A percentile compares a stretch with the other conserved stretches of the same genome.
These are phyloP conservation scores for Stellera chamaejasme DNA, from an alignment of 345 rosid genomes.

Conservation along the genomic window DNA sequence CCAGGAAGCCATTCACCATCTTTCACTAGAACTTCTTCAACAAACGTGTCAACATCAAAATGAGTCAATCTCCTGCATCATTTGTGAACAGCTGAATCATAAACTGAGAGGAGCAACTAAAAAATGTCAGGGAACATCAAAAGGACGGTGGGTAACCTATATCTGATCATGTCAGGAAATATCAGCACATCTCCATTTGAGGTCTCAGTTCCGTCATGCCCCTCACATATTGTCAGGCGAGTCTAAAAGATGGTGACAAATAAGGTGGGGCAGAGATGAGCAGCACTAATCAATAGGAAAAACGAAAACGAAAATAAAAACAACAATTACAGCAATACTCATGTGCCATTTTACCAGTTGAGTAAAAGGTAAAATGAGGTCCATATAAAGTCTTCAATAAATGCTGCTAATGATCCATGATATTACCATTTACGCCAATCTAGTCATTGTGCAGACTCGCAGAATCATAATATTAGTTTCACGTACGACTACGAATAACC, in stretches of 20 bases:
- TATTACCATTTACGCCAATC: too few relatives aligned
- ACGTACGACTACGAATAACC: too few relatives aligned
- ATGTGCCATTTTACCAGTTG: too few relatives aligned
- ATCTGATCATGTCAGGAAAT: slow-evolving; percentile 97
- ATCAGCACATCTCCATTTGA: slow-evolving; percentile 96
- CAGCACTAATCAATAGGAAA: too few relatives aligned
- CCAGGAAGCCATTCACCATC: slow-evolving; percentile 93
- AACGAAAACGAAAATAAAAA: too few relatives aligned
- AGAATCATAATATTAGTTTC: too few relatives aligned
- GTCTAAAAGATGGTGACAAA: slow-evolving; percentile 35
- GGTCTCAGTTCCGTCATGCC: slow-evolving; percentile 96
- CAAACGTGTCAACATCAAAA: slow-evolving; percentile 97
- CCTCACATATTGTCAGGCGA: slow-evolving; percentile 87
- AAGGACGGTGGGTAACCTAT: slow-evolving; percentile 43
- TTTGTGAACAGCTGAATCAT: slow-evolving; percentile 11
- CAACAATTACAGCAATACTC: too few relatives aligned
- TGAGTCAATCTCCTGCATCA: slow-evolving; percentile 97
- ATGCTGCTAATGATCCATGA: too few relatives aligned
- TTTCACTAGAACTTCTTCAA: slow-evolving; percentile 95
- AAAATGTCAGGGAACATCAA: slow-evolving; percentile 8
- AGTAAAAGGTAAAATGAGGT: too few relatives aligned
- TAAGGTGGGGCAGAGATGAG: neutral
- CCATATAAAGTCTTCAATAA: too few relatives aligned
- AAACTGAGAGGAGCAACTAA: slow-evolving; percentile 3
- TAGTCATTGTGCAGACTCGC: too few relatives aligned